These are phyloP conservation scores for Eucalyptus decipiens DNA, from an alignment of 345 rosid species.

Conservation along the genomic window DNA sequence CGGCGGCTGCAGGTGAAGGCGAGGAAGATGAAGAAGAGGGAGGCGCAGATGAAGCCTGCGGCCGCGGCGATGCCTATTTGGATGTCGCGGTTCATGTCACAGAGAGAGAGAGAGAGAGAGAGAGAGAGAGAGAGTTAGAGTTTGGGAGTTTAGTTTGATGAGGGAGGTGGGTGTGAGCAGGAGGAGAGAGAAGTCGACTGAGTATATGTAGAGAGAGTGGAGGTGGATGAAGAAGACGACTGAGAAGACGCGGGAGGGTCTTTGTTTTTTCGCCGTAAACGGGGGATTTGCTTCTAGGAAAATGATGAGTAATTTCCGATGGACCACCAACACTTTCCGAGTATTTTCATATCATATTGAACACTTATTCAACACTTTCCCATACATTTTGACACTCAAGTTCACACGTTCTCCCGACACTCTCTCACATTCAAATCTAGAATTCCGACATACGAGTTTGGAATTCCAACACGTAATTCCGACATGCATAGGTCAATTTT, in stretches of 20 bases:
- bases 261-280: too few species aligned
- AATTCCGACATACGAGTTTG: rapidly evolving
- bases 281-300: background rate
- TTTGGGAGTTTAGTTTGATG: background rate
- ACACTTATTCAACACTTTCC: too few species aligned
- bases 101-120: background rate
- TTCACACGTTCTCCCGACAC: rapidly evolving
- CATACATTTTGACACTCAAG: too few species aligned
- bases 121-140: background rate
- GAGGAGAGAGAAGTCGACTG: background rate
- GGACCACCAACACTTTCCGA: too few species aligned
- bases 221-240: background rate
- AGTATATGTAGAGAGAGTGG: background rate
- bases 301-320: background rate
- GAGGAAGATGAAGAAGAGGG: slow-evolving; percentile 8
- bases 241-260: background rate
- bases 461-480: rapidly evolving
- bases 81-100: background rate
- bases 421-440: rapidly evolving
- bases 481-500: too few species aligned
- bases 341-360: rapidly evolving
- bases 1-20: slow-evolving; percentile 2
- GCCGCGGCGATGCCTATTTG: slow-evolving; percentile 6
- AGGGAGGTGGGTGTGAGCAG: background rate
- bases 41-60: slow-evolving; percentile 10